phyloP scores from a whole-genome alignment of 1,139 yeast species.

The Yamadazyma sp. region DNA sequence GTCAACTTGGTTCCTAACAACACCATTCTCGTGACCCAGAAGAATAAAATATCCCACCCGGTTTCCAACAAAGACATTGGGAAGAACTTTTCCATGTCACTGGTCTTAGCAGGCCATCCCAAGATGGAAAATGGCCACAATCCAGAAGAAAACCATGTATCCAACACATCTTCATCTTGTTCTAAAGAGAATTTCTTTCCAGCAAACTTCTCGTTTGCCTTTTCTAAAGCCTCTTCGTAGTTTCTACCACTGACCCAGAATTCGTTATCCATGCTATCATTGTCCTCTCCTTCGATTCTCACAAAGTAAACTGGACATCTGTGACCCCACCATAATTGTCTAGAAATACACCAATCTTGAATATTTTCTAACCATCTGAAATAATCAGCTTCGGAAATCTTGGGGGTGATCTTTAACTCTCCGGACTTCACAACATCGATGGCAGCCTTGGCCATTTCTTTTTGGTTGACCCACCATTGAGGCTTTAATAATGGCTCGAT shows the following conservation, averaged over 20 bases:
- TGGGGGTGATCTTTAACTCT: constrained; percentile 78
- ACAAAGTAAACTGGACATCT: constrained; percentile 96
- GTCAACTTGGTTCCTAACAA: constrained; percentile 87
- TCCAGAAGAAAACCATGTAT: constrained; percentile 98
- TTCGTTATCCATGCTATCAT: constrained; percentile 61
- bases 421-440: constrained; percentile 84
- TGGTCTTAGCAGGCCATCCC: constrained; percentile 88
- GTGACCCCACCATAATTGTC: constrained; percentile 99
- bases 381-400: constrained; percentile 88
- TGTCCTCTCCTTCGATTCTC: constrained; percentile 67
- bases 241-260: constrained; percentile 92
- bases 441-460: constrained; percentile 86
- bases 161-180: constrained; percentile 97
- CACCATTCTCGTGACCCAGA: constrained; percentile 98
- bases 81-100: constrained; percentile 73
- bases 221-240: constrained; percentile 76
- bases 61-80: constrained; percentile 96
- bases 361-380: constrained; percentile 95
- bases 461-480: constrained; percentile 98
- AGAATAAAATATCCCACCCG: constrained; percentile 98
- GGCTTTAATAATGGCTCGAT: constrained; percentile 97
- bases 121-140: constrained; percentile 96
- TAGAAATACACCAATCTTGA: constrained; percentile 99
- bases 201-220: constrained; percentile 75
- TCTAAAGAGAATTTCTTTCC: constrained; percentile 69